Base-by-base conservation (phyloP, 495 filamentous ascomycete genomes). In the Penicillium bialowiezense region DNA sequence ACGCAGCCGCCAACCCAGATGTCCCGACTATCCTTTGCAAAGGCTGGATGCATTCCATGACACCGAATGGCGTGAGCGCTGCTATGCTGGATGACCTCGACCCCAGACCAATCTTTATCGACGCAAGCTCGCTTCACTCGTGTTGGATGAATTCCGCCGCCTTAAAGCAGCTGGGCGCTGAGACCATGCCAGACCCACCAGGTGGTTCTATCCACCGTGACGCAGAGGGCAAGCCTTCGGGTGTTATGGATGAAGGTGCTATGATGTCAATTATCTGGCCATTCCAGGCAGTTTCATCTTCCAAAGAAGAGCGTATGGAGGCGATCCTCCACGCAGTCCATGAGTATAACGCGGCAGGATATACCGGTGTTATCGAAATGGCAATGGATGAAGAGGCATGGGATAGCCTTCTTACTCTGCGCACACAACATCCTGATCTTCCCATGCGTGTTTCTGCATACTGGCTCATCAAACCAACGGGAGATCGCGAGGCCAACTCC, bases 351-450 rank as follows among this genome's bases (percentile, higher is more conserved):
- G 62, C 63, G 0, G 65, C 65, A 2, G 81, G 81, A 9, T 83
- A 82, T 50, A 85, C 82, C 3, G 81, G 82, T 1, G 49, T 80
- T 47, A 64, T 84, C 1, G 82, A 85, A 42, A 83, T 85, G 79
- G 81, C 81, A 13, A 84, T 83, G 74, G 81, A 85, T 47, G 72
- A 82, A 37, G 76, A 74, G 18, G 64, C 69, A 14, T 84, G 80
- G 80, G 73, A 76, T 10, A 71, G 73, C 23, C 59, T 84, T 39
- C 61, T 67, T 6, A 54, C 52, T 12, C 54, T 76, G 15, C 54
- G 59, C 34, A 49, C 65, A 35, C 54, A 54, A 6, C n/a, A 55
- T 14, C 52, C 78, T 1, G 20, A 26, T 10, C 14, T 41, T 9
- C 63, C 73, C 1, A 71, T 85, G 44, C 66, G 78, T 9, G 66